Conservation (phyloP, 257 asterid species). For the Orobanche coerulescens region DNA sequence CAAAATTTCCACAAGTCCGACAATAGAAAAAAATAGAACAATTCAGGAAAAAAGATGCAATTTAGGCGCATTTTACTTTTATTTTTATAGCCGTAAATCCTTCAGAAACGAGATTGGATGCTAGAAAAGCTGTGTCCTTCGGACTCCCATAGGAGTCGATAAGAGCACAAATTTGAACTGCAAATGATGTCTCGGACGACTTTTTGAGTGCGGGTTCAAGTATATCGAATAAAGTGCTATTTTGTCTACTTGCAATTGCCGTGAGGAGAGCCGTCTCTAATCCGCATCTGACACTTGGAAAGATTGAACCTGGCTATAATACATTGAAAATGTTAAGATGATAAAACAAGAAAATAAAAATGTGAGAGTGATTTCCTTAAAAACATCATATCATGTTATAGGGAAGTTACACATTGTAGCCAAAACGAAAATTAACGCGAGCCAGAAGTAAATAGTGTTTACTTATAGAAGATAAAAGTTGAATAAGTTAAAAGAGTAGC, state of each 20-base stretch:
- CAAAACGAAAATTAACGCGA: no score
- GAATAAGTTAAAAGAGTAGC: no score
- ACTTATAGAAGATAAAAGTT: no score
- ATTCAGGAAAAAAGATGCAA: slow-evolving; percentile 5
- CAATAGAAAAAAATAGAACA: background rate
- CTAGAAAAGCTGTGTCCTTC: slow-evolving; percentile 56
- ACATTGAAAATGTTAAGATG: slow-evolving; percentile 21
- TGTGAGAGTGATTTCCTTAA: no score
- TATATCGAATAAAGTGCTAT: slow-evolving; percentile 51
- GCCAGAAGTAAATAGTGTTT: no score
- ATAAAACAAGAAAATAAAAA: no score
- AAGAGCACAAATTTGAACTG: slow-evolving; percentile 73
- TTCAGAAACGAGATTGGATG: slow-evolving; percentile 59
- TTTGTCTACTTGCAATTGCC: slow-evolving; percentile 65
- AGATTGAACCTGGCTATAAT: slow-evolving; percentile 72
- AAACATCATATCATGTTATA: no score
- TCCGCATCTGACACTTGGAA: slow-evolving; percentile 93
- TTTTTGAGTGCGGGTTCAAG: slow-evolving; percentile 43
- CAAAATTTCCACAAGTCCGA: background rate
- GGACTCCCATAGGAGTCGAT: slow-evolving; percentile 76
- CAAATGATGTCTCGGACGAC: slow-evolving; percentile 28
- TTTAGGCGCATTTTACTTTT: slow-evolving; percentile 38
- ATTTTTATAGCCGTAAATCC: slow-evolving; percentile 83
- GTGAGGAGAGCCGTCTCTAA: slow-evolving; percentile 90
- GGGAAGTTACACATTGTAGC: no score